These are phyloP conservation scores for Rhizophora mangle DNA, from an alignment of 345 rosid species.

Conservation along the genomic window DNA sequence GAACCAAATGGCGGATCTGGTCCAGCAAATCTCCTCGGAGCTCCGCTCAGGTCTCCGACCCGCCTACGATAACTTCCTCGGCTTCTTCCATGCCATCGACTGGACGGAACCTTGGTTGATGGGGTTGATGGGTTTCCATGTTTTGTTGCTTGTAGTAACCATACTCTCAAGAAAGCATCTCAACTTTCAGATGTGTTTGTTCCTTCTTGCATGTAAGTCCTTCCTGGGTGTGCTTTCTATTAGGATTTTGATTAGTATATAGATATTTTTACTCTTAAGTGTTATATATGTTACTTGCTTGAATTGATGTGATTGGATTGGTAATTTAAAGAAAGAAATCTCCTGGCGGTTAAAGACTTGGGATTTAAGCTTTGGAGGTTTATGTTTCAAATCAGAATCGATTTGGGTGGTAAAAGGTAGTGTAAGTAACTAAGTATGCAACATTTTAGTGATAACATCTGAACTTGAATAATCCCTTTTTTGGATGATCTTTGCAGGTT, in stretches of 20 bases:
- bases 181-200: constrained; percentile 83
- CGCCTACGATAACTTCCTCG: constrained; percentile 70
- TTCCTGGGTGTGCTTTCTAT: not conserved
- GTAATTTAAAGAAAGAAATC: too few species aligned
- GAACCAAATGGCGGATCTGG: constrained; percentile 80
- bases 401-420: too few species aligned
- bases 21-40: constrained; percentile 75
- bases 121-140: constrained; percentile 62
- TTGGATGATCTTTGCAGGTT: too few species aligned
- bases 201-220: constrained; percentile 72
- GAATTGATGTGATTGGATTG: too few species aligned
- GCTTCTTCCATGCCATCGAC: constrained; percentile 84
- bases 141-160: constrained; percentile 46
- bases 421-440: too few species aligned
- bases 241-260: not conserved
- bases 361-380: too few species aligned
- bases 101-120: constrained; percentile 97
- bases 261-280: not conserved
- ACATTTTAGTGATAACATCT: too few species aligned
- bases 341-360: too few species aligned
- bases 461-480: too few species aligned
- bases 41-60: constrained; percentile 75
- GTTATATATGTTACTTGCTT: too few species aligned
- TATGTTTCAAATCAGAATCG: too few species aligned
- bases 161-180: constrained; percentile 56